phyloP scores from a whole-genome alignment of 2,329 filamentous ascomycete genomes.

The Endoconidiophora polonica region DNA sequence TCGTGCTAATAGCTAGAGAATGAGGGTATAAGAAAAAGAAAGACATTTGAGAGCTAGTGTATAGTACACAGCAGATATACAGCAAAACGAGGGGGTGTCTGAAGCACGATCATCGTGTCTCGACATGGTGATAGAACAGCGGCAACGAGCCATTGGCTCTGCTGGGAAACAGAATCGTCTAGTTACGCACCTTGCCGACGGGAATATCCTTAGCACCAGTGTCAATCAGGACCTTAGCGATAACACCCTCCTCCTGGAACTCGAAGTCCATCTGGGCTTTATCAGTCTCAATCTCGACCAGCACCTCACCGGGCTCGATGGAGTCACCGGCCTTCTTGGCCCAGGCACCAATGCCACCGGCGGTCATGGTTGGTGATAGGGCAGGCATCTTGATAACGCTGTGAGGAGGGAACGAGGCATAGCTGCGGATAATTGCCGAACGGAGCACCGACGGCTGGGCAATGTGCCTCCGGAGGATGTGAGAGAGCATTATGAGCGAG shows the following conservation, averaged over 20 bases:
- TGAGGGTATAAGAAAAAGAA: too few relatives aligned
- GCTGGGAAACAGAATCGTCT: too few relatives aligned
- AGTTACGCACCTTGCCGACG: slow-evolving; percentile 71
- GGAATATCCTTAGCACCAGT: slow-evolving; percentile 85
- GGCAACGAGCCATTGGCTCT: too few relatives aligned
- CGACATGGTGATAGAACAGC: too few relatives aligned
- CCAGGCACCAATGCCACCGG: slow-evolving; percentile 92
- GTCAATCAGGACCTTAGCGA: slow-evolving; percentile 88
- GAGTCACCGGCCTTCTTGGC: slow-evolving; percentile 90
- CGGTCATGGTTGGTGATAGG: slow-evolving; percentile 91
- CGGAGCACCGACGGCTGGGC: slow-evolving; percentile 22
- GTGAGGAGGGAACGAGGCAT: slow-evolving; percentile 83
- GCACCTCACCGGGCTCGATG: slow-evolving; percentile 78
- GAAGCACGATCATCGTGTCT: too few relatives aligned
- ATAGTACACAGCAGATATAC: too few relatives aligned
- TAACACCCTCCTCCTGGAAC: slow-evolving; percentile 92
- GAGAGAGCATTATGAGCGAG: slow-evolving; percentile 11
- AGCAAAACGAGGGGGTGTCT: too few relatives aligned
- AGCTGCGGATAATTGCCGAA: slow-evolving; percentile 40
- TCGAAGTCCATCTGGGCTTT: slow-evolving; percentile 99
- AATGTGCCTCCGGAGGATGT: slow-evolving; percentile 12
- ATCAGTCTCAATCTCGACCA: slow-evolving; percentile 98
- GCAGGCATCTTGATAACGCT: slow-evolving; percentile 96
- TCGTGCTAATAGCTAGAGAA: too few relatives aligned
- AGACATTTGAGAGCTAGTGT: too few relatives aligned